Evolutionary conservation across 2,329 filamentous ascomycete species (phyloP).

Genomic region (Penicillium sp.): DNA sequence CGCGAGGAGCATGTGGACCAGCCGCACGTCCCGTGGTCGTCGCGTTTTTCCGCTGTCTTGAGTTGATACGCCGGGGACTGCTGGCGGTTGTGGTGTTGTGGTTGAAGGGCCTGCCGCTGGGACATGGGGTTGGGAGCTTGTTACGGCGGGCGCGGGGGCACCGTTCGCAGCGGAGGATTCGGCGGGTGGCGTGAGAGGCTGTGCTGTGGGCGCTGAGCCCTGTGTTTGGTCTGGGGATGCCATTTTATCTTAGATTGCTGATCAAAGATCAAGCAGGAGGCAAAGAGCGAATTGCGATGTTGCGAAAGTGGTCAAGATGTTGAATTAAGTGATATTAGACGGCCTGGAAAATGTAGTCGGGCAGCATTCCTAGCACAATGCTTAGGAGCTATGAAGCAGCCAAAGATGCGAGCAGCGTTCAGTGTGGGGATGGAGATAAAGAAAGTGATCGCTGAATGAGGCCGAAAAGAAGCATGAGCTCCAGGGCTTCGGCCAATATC

Average conservation of each 20-base stretch:
- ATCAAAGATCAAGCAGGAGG: background rate
- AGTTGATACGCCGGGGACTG: conserved; percentile 43
- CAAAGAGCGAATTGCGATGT: conserved; percentile 1
- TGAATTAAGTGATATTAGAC: conserved; percentile 2
- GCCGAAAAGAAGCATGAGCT: conserved; percentile 23
- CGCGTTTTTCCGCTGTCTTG: conserved; percentile 48
- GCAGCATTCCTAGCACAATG: background rate
- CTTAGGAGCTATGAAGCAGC: background rate
- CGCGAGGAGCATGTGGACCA: conserved; percentile 51
- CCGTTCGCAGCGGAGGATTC: conserved; percentile 31
- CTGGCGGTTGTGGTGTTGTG: conserved; percentile 31
- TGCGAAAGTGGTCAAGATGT: conserved; percentile 5
- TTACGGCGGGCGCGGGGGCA: conserved; percentile 20
- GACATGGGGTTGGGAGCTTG: conserved; percentile 13
- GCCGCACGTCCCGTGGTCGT: conserved; percentile 49
- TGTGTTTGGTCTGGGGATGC: conserved; percentile 36
- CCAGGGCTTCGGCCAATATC: conserved; percentile 3
- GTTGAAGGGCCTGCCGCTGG: conserved; percentile 22
- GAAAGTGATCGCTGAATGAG: conserved; percentile 8
- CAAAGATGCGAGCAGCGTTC: background rate
- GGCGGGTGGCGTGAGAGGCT: conserved; percentile 45
- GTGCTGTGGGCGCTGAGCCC: conserved; percentile 30
- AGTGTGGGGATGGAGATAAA: conserved; percentile 2
- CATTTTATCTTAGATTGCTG: conserved; percentile 21
- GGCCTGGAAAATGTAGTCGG: background rate